Evolutionary conservation across 768 basidiomycete species (phyloP), one percentile per base, ranked within the genome.

Genomic region (Crepidotus variabilis): DNA sequence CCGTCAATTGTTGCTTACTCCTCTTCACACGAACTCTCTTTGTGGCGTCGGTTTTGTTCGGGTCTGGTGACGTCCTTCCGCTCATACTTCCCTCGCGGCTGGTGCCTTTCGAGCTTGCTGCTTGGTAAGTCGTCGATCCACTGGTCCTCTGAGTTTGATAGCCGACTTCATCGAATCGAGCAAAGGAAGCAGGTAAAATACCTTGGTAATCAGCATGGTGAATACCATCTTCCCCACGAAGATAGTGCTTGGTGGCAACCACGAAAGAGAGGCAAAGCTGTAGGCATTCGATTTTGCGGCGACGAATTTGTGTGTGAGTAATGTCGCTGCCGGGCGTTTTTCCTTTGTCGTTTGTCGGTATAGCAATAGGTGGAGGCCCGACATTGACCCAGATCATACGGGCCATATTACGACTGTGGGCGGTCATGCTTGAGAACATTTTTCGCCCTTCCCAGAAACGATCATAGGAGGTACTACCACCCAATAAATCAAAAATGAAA

Each of bases 401-500:
- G 10, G 87, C 71, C 48, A 94, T 78, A 68, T 88, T 92, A 58
- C 92, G 88, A 52, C 85, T 83, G 65, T 87, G 85, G 13, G 91
- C 81, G 10, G 80, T 83, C 55, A 95, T 68, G 7, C 82, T 63
- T 0, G 87, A 85, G 65, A 94, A 94, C 45, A 85, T 83, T 69
- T 90, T 96, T 61, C 94, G 79, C 49, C 94, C 94, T 74, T 94
- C 93, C 79, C 86, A 91, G 64, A 86, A 92, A 33, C 90, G 85
- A 63, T 93, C 90, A 62, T 92, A 94, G 7, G 90, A 92, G 21
- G 90, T 92, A 51, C 87, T 61, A 58, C 47, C 43, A 20, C 14
- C 6, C 18, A 32, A 16, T 16, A 14, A 22, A 21, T 24, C 35
- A 24, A 51, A 20, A 33, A 43, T 7, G 33, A 47, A 39, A 8